Percentiles rank a stretch among this genome's conserved stretches.
Evolutionary conservation across 805 yeast genomes (phyloP).

Genomic region (Candida loeiensis): DNA sequence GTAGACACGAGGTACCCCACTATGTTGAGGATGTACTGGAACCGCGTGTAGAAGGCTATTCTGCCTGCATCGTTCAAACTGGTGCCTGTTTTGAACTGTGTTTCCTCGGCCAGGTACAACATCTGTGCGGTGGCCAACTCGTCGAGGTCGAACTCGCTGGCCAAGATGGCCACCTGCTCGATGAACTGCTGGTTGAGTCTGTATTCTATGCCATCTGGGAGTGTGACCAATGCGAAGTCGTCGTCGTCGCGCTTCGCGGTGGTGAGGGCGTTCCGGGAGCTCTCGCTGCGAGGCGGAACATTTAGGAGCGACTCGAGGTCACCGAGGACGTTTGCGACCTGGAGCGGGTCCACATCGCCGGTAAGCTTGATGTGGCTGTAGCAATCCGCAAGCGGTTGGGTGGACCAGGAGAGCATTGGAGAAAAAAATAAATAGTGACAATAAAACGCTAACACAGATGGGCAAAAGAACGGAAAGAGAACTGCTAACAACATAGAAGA

Average conservation of each 20-base stretch:
- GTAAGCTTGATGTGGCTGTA: constrained; percentile 40
- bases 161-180: constrained; percentile 55
- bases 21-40: constrained; percentile 70
- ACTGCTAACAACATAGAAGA: no score
- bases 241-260: constrained; percentile 12
- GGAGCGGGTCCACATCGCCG: constrained; percentile 19
- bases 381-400: constrained; percentile 4
- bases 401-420: constrained; percentile 21
- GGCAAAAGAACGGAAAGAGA: not conserved
- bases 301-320: constrained; percentile 46
- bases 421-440: not conserved
- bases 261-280: constrained; percentile 47
- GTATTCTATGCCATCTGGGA: constrained; percentile 56
- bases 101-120: constrained; percentile 44
- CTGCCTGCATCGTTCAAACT: constrained; percentile 59
- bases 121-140: constrained; percentile 74
- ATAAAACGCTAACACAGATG: not conserved
- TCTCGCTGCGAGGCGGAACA: constrained; percentile 42
- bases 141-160: constrained; percentile 53
- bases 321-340: constrained; percentile 31
- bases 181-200: constrained; percentile 65
- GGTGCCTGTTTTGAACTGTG: constrained; percentile 43
- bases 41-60: constrained; percentile 63
- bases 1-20: constrained; percentile 32
- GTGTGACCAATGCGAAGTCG: constrained; percentile 30